phyloP scores from a whole-genome alignment of 73 alveolate genomes.

The Stentor coeruleus region DNA sequence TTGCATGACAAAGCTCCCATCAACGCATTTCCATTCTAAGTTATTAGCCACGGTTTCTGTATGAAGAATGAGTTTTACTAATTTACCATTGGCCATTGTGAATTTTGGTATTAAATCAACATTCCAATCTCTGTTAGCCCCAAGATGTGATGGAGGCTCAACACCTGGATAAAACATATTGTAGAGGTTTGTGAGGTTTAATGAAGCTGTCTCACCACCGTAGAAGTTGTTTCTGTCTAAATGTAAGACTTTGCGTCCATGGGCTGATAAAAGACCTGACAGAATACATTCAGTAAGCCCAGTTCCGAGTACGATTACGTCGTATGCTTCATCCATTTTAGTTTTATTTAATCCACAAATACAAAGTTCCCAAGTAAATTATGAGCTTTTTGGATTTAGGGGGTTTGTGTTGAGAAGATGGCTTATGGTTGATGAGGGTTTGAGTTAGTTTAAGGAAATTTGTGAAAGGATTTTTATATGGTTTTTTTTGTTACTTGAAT shows the following conservation, averaged over 20 bases:
- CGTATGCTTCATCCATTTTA: conserved; percentile 48
- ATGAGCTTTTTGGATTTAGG: too few relatives aligned
- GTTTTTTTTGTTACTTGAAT: too few relatives aligned
- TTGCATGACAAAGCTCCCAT: too few relatives aligned
- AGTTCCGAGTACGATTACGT: conserved; percentile 38
- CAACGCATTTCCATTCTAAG: conserved; percentile 73
- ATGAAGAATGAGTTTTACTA: conserved; percentile 84
- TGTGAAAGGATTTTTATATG: too few relatives aligned
- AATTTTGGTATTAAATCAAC: conserved; percentile 96
- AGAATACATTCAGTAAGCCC: conserved; percentile 97
- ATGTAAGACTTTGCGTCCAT: conserved; percentile 87
- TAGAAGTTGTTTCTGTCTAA: conserved; percentile 92
- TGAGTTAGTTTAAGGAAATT: too few relatives aligned
- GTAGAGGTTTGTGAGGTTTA: conserved; percentile 95
- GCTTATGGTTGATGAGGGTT: too few relatives aligned
- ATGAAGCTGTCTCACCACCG: too few relatives aligned
- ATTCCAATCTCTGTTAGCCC: conserved; percentile 92
- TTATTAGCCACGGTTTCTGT: conserved; percentile 75
- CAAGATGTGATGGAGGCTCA: too few relatives aligned
- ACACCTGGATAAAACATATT: conserved; percentile 77
- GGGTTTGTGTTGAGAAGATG: too few relatives aligned
- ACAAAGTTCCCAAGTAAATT: too few relatives aligned
- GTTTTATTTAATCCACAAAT: too few relatives aligned
- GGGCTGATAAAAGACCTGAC: conserved; percentile 85
- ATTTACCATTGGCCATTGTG: conserved; percentile 96